Evolutionary conservation across 306 rosid genomes (phyloP).

Genomic region (Vigna hirtella): DNA sequence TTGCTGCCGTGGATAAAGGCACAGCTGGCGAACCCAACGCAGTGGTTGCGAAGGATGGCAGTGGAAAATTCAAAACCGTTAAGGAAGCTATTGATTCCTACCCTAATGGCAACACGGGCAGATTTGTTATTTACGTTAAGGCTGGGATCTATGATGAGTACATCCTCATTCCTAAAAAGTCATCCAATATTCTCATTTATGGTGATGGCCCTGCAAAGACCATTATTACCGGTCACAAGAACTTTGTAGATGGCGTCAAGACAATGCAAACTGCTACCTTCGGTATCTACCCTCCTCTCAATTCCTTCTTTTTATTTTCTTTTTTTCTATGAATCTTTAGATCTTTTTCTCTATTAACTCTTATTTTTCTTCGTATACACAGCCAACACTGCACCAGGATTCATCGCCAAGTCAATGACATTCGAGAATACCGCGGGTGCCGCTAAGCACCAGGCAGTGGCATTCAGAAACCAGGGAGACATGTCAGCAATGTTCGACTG

Average conservation of each 20-base stretch:
- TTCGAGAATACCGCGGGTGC: conserved; percentile 78
- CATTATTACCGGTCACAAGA: conserved; percentile 51
- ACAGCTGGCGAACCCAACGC: conserved; percentile 43
- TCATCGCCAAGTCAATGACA: conserved; percentile 68
- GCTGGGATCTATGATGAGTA: conserved; percentile 69
- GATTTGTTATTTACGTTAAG: conserved; percentile 71
- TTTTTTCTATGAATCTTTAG: no score
- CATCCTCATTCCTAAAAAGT: conserved; percentile 46
- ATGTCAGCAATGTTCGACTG: conserved; percentile 64
- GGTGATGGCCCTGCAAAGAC: conserved; percentile 74
- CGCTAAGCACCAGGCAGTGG: conserved; percentile 71
- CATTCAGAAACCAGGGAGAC: conserved; percentile 70
- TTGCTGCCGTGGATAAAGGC: conserved; percentile 2
- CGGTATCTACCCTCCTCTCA: conserved; percentile 26
- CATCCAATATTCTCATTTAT: conserved; percentile 57
- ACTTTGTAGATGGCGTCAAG: conserved; percentile 41
- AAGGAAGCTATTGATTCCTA: conserved; percentile 60
- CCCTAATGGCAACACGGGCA: conserved; percentile 51
- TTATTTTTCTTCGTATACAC: not conserved
- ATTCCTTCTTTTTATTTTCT: no score
- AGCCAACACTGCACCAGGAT: conserved; percentile 54
- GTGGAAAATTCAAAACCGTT: conserved; percentile 65
- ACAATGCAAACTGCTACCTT: conserved; percentile 53
- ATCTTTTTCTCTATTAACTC: no score
- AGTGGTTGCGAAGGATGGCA: conserved; percentile 81